Percentiles rank a stretch among this genome's conserved stretches.
These are phyloP conservation scores for Neofusicoccum parvum DNA, from an alignment of 2,329 filamentous ascomycete genomes.

Conservation along the genomic window DNA sequence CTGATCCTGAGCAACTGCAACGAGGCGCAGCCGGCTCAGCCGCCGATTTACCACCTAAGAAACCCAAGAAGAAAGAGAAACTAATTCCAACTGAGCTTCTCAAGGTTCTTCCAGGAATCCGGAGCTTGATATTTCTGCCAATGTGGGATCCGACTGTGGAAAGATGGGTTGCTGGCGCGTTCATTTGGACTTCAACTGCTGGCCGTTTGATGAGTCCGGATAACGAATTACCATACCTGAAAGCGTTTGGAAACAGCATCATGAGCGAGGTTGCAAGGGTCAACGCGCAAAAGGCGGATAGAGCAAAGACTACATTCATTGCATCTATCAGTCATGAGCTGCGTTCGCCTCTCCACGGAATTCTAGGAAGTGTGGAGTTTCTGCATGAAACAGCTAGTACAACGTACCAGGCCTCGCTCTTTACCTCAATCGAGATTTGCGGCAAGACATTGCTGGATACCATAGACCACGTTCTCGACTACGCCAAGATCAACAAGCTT, in stretches of 20 bases:
- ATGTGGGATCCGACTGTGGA: constrained; percentile 21
- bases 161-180: constrained; percentile 16
- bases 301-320: constrained; percentile 45
- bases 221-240: constrained; percentile 17
- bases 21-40: background rate
- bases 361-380: constrained; percentile 20
- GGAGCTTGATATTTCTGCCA: constrained; percentile 18
- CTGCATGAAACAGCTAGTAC: constrained; percentile 25
- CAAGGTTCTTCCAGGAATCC: constrained; percentile 27
- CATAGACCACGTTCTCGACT: constrained; percentile 37
- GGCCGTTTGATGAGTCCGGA: constrained; percentile 22
- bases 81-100: constrained; percentile 38
- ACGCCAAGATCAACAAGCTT: constrained; percentile 40
- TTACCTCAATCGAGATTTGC: constrained; percentile 39
- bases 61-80: constrained; percentile 28
- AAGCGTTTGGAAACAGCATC: constrained; percentile 48
- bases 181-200: constrained; percentile 18
- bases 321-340: constrained; percentile 45
- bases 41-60: constrained; percentile 22
- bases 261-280: constrained; percentile 59
- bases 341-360: constrained; percentile 16
- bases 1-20: constrained; percentile 13
- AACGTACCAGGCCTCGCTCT: constrained; percentile 12
- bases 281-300: constrained; percentile 49
- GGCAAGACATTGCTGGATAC: constrained; percentile 47